These are phyloP conservation scores for Candida sanyaensis DNA, from an alignment of 1,139 yeast species.

Conservation along the genomic window DNA sequence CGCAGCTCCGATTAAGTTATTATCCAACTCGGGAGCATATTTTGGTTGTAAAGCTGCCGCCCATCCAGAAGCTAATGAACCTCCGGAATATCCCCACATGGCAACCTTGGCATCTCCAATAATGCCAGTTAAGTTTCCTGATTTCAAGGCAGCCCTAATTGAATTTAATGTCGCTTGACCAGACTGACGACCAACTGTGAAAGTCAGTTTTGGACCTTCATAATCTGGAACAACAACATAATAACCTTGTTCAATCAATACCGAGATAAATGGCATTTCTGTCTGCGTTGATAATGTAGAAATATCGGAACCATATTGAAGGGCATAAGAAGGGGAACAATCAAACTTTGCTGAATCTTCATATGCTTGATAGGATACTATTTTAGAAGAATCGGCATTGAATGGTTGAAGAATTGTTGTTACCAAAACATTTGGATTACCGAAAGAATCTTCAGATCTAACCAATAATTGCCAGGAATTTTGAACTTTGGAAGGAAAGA, in stretches of 20 bases:
- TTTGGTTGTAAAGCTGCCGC: slow-evolving; percentile 29
- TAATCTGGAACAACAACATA: slow-evolving; percentile 28
- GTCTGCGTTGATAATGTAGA: slow-evolving; percentile 16
- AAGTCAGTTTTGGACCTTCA: slow-evolving; percentile 22
- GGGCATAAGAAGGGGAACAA: slow-evolving; percentile 17
- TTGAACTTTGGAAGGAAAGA: slow-evolving; percentile 14
- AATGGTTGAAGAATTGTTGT: slow-evolving; percentile 33
- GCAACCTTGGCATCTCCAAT: slow-evolving; percentile 20
- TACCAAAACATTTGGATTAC: slow-evolving; percentile 31
- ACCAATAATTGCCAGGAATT: slow-evolving; percentile 33
- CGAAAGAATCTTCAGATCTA: slow-evolving; percentile 31
- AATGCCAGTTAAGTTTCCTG: slow-evolving; percentile 22
- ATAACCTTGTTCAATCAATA: slow-evolving; percentile 25
- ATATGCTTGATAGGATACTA: slow-evolving; percentile 19
- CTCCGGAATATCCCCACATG: slow-evolving; percentile 33
- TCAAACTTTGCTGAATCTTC: slow-evolving; percentile 15
- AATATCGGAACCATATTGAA: slow-evolving; percentile 14
- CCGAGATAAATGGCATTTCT: slow-evolving; percentile 23
- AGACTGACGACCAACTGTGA: slow-evolving; percentile 24
- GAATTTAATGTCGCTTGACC: slow-evolving; percentile 25
- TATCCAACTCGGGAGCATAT: slow-evolving; percentile 33
- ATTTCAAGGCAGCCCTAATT: slow-evolving; percentile 20
- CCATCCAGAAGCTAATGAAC: slow-evolving; percentile 30
- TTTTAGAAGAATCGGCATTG: slow-evolving; percentile 23
- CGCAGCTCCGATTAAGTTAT: slow-evolving; percentile 29